Conservation (phyloP, 352 stramenopile genomes). For the Phytopythium chamaehyphon region DNA sequence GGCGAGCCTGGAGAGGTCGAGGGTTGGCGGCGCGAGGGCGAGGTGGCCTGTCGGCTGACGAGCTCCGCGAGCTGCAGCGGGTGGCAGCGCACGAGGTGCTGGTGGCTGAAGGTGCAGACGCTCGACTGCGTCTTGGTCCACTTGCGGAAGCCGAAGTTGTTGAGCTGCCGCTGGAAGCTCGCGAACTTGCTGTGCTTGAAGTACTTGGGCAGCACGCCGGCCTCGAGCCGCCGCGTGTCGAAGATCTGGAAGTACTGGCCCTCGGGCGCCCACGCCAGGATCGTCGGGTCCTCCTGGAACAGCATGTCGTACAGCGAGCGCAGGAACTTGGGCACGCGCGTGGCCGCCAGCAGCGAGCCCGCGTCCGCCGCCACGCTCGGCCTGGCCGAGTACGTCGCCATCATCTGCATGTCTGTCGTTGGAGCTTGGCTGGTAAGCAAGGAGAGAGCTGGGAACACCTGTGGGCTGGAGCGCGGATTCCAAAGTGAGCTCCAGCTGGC, state of each 20-base stretch:
- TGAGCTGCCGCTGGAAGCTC: conserved; percentile 90
- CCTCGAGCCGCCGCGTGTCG: conserved; percentile 49
- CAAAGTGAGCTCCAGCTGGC: not conserved
- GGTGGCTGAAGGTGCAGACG: conserved; percentile 78
- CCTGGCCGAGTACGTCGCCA: not conserved
- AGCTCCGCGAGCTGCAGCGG: conserved; percentile 59
- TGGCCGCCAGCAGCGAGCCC: conserved; percentile 4
- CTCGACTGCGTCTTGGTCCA: conserved; percentile 81
- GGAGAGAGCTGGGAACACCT: too few species aligned
- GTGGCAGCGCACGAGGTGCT: conserved; percentile 52
- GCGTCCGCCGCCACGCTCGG: conserved; percentile 1
- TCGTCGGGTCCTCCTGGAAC: conserved; percentile 54
- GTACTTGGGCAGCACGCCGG: conserved; percentile 88
- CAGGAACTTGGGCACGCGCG: conserved; percentile 75
- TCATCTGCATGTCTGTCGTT: too few species aligned
- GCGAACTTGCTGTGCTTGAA: conserved; percentile 94
- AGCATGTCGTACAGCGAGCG: conserved; percentile 78
- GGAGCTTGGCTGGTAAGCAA: too few species aligned
- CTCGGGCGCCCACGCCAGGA: conserved; percentile 71
- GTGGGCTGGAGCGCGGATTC: not conserved
- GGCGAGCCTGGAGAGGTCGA: conserved; percentile 8
- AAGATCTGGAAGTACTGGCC: conserved; percentile 70
- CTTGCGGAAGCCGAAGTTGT: conserved; percentile 92
- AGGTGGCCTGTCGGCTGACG: conserved; percentile 22
- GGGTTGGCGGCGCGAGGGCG: conserved; percentile 9